These are phyloP conservation scores for Xylaria longipes DNA, from an alignment of 495 filamentous ascomycete genomes.

Conservation along the genomic window DNA sequence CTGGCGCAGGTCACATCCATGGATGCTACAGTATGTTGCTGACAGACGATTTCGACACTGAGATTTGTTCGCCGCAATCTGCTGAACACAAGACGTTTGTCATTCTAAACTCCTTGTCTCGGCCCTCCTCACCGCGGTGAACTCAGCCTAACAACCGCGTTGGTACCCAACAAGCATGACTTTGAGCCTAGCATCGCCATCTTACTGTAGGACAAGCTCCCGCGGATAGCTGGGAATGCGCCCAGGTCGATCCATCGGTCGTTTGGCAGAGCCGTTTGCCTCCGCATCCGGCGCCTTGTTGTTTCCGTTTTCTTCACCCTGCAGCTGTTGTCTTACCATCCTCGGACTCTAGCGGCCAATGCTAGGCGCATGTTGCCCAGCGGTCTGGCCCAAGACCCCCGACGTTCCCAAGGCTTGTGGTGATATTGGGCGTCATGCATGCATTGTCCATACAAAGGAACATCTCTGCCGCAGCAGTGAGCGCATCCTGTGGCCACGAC, in stretches of 20 bases:
- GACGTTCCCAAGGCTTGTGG: neutral
- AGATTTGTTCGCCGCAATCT: neutral
- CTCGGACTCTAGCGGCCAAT: conserved; percentile 18
- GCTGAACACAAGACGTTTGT: neutral
- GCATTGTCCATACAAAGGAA: conserved; percentile 14
- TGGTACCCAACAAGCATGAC: conserved; percentile 22
- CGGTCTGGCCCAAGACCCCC: conserved; percentile 1
- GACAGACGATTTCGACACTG: neutral
- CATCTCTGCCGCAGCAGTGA: neutral
- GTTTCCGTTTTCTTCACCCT: conserved; percentile 24
- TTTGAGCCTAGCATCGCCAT: conserved; percentile 10
- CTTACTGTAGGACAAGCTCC: neutral
- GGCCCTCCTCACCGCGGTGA: neutral
- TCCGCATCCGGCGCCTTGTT: conserved; percentile 10
- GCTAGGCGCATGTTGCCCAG: conserved; percentile 7
- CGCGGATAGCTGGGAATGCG: conserved; percentile 5
- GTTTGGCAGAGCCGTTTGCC: neutral
- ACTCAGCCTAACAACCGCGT: conserved; percentile 6
- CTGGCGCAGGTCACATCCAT: neutral
- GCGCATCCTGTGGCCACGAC: conserved; percentile 19
- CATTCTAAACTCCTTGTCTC: neutral
- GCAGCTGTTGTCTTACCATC: conserved; percentile 22
- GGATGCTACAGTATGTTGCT: too few relatives aligned
- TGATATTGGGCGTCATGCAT: conserved; percentile 20
- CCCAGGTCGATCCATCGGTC: neutral